A percentile compares a stretch with the other conserved stretches of the same genome.
phyloP scores from a whole-genome alignment of 1,139 yeast species.

The Geotrichum europaeum region DNA sequence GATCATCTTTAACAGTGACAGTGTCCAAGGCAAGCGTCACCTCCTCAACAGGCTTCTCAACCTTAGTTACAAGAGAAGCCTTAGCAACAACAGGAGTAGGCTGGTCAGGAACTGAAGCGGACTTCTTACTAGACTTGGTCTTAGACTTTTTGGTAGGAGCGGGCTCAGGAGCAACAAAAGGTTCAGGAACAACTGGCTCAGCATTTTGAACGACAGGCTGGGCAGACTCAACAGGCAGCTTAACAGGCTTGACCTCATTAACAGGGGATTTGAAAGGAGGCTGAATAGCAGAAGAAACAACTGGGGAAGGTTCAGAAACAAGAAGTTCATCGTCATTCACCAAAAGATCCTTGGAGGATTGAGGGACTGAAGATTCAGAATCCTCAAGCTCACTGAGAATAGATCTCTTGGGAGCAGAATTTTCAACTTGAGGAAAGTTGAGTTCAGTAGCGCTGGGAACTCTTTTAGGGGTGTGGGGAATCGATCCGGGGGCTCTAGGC shows the following conservation, averaged over 20 bases:
- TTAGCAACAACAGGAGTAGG: slow-evolving; percentile 10
- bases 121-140: slow-evolving; percentile 10
- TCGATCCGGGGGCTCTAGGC: slow-evolving; percentile 17
- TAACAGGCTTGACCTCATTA: not conserved
- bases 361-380: not conserved
- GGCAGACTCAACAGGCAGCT: not conserved
- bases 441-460: slow-evolving; percentile 16
- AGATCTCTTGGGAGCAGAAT: slow-evolving; percentile 1
- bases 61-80: slow-evolving; percentile 12
- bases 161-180: slow-evolving; percentile 8
- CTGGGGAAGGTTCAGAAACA: slow-evolving; percentile 1
- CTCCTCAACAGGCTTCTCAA: slow-evolving; percentile 15
- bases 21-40: slow-evolving; percentile 13
- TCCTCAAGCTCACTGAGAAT: slow-evolving; percentile 8
- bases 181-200: not conserved
- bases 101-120: slow-evolving; percentile 12
- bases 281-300: slow-evolving; percentile 13
- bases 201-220: not conserved
- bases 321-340: slow-evolving; percentile 8
- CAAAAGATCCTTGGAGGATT: slow-evolving; percentile 1
- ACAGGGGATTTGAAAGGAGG: slow-evolving; percentile 14
- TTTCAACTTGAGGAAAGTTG: slow-evolving; percentile 1
- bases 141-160: slow-evolving; percentile 10
- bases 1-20: slow-evolving; percentile 10
- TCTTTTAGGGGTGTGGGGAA: slow-evolving; percentile 18